These are phyloP conservation scores for Bromus sterilis DNA, from an alignment of 176 grass and related monocot genomes.

Conservation along the genomic window DNA sequence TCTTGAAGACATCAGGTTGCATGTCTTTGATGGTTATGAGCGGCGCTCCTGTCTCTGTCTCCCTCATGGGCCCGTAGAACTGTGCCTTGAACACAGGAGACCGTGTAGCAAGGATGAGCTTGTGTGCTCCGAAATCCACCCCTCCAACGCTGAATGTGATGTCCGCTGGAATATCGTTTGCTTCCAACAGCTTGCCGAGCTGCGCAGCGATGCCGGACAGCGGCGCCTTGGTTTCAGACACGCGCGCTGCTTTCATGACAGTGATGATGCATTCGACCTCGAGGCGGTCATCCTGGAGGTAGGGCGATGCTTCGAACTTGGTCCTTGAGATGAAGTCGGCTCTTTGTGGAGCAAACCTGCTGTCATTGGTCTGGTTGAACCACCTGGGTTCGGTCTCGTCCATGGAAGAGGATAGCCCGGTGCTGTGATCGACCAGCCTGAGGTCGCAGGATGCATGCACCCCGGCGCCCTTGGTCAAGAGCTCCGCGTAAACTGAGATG, in stretches of 20 bases:
- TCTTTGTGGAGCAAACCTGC: too few relatives aligned
- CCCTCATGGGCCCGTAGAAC: neutral
- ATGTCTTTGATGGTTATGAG: neutral
- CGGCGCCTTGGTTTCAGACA: neutral
- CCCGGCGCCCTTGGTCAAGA: neutral
- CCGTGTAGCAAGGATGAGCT: neutral
- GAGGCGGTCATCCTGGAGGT: slow-evolving; percentile 6
- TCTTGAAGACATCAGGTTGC: neutral
- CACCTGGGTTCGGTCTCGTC: neutral
- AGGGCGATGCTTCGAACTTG: neutral
- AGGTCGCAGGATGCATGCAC: slow-evolving; percentile 4
- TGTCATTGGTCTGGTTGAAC: neutral
- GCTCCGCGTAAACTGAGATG: neutral
- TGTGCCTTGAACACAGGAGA: neutral
- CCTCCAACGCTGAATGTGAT: neutral
- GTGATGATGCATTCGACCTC: neutral
- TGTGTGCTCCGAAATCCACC: neutral
- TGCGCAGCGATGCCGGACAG: neutral
- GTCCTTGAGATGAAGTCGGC: neutral
- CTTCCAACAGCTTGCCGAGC: neutral
- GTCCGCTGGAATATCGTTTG: neutral
- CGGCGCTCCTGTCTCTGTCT: neutral
- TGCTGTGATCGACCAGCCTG: neutral
- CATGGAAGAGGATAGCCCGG: neutral
- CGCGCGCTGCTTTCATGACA: neutral